Conservation (phyloP, 139 green algal species). For the Volvox africanus region DNA sequence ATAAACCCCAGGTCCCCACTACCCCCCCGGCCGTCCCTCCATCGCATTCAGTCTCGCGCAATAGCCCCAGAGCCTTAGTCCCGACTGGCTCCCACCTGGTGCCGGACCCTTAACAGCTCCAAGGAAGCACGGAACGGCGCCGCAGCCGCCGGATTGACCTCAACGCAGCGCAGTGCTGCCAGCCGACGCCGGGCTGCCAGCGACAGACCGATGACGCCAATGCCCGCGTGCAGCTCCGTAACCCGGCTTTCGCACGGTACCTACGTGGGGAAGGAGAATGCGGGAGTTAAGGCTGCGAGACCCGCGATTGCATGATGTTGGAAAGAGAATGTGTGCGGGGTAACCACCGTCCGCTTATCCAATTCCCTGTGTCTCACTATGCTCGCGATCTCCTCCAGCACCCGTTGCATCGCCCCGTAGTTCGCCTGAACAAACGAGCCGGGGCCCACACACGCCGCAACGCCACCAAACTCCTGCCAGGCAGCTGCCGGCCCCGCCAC, state of each 20-base stretch:
- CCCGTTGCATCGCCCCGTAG: slow-evolving; percentile 68
- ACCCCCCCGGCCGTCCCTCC: too few species aligned
- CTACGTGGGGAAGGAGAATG: not conserved
- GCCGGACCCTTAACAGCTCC: not conserved
- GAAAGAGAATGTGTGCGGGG: too few species aligned
- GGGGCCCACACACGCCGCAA: slow-evolving; percentile 70
- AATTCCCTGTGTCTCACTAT: slow-evolving; percentile 6
- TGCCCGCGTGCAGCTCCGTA: slow-evolving; percentile 81
- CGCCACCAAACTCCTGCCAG: slow-evolving; percentile 74
- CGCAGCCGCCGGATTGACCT: slow-evolving; percentile 73
- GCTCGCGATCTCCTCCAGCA: slow-evolving; percentile 48
- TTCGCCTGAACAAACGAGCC: slow-evolving; percentile 79
- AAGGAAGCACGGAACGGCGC: slow-evolving; percentile 58
- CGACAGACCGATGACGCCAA: slow-evolving; percentile 84
- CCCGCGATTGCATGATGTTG: not conserved
- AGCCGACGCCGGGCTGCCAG: slow-evolving; percentile 56
- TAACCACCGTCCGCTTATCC: too few species aligned
- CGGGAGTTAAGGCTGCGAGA: not conserved
- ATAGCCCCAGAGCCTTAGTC: not conserved
- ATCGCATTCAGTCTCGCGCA: too few species aligned
- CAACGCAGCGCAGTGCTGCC: slow-evolving; percentile 59
- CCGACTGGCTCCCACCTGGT: not conserved
- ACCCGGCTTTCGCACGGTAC: slow-evolving; percentile 61
- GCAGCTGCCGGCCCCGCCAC: slow-evolving; percentile 60
- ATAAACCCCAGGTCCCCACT: too few species aligned